phyloP scores from a whole-genome alignment of 768 basidiomycete genomes.

The Suillus clintonianus region DNA sequence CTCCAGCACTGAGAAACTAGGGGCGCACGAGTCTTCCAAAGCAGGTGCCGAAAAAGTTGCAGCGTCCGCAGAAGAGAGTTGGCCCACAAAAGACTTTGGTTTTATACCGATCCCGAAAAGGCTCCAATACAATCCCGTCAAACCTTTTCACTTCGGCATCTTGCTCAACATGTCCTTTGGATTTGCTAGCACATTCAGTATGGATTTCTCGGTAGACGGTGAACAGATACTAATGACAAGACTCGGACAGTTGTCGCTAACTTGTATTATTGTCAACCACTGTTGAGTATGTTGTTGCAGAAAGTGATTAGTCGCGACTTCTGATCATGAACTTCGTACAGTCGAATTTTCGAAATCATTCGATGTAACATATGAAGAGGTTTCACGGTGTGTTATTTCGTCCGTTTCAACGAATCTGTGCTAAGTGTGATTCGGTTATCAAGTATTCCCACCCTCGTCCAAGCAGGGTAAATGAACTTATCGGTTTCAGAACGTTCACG shows the following conservation, averaged over 20 bases:
- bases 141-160: constrained; percentile 53
- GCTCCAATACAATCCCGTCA: constrained; percentile 52
- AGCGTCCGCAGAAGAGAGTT: not conserved
- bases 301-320: not conserved
- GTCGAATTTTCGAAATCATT: constrained; percentile 42
- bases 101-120: constrained; percentile 63
- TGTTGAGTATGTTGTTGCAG: constrained; percentile 55
- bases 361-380: constrained; percentile 34
- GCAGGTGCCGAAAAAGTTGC: not conserved
- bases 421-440: constrained; percentile 13
- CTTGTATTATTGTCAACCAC: constrained; percentile 81
- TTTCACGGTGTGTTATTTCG: constrained; percentile 29
- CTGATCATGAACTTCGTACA: constrained; percentile 8
- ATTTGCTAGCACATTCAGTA: constrained; percentile 53
- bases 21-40: not conserved
- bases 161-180: constrained; percentile 62
- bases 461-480: constrained; percentile 54
- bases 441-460: constrained; percentile 66
- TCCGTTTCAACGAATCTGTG: not conserved
- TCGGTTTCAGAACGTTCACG: not conserved
- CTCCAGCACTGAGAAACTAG: constrained; percentile 8
- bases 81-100: constrained; percentile 50
- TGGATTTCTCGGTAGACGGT: constrained; percentile 2
- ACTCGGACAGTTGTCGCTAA: constrained; percentile 73
- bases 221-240: not conserved